Percentiles rank a stretch among this genome's conserved stretches.
phyloP scores from a whole-genome alignment of 2,329 filamentous ascomycete genomes.

The Fusarium sp. region DNA sequence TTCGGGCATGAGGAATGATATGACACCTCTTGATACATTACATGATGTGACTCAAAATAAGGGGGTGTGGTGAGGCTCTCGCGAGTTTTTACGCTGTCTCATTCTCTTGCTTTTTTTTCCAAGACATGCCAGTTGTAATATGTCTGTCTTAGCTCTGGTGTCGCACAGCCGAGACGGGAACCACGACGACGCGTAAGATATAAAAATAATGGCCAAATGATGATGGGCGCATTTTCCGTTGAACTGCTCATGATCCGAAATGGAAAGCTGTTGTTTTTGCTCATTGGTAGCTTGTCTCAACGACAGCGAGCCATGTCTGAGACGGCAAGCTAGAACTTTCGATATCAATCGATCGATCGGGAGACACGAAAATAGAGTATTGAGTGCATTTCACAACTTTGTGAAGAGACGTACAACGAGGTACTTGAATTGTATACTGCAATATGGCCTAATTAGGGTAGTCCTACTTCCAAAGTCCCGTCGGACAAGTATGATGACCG shows the following conservation, averaged over 20 bases:
- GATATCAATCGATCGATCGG: too few species aligned
- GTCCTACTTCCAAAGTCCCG: too few species aligned
- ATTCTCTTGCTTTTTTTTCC: too few species aligned
- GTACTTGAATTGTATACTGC: too few species aligned
- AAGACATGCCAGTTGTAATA: too few species aligned
- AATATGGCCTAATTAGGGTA: too few species aligned
- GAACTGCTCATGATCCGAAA: conserved; percentile 2
- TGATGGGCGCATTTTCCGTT: conserved; percentile 5
- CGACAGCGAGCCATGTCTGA: too few species aligned
- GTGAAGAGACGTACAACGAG: too few species aligned
- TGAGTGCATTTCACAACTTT: too few species aligned
- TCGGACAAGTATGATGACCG: too few species aligned
- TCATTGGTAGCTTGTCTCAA: not conserved
- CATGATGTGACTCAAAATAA: not conserved
- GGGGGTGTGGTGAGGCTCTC: conserved; percentile 4
- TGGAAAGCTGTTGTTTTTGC: conserved; percentile 3
- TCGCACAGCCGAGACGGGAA: conserved; percentile 5
- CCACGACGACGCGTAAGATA: conserved; percentile 2
- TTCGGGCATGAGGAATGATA: not conserved
- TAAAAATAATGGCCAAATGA: not conserved
- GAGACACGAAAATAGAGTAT: too few species aligned
- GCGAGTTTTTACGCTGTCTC: not conserved
- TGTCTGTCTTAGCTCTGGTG: not conserved
- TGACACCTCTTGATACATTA: not conserved
- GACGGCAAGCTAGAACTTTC: too few species aligned